Evolutionary conservation across 805 yeast genomes (phyloP), one percentile per base, ranked within the genome.

Genomic region (Kockiozyma suomiensis): DNA sequence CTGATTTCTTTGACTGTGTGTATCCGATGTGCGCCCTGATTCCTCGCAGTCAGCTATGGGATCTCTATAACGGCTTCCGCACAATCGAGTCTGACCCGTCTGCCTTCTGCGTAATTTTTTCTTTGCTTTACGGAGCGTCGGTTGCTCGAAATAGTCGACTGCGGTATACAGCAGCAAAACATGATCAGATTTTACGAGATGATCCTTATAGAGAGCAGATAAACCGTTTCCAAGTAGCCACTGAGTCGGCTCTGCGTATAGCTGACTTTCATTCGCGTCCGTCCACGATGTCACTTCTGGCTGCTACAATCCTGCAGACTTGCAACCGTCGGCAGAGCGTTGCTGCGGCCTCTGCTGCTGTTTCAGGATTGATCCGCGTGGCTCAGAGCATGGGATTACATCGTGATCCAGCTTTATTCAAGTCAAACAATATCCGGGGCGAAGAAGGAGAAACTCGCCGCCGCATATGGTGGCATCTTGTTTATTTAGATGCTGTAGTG

Each of bases 351-450:
- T 35, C 51, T 8, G 42, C 40, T 10, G 50, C 46, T 38, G 50
- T 59, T 25, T 26, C 64, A 8, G 28, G 26, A n/a, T 47, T 59
- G 17, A 38, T 51, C 17, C 53, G 64, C 2, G 40, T 56, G 1
- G 61, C 64, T 17, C 64, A 59, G 26, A 42, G 42, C 3, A 59
- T 59, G 64, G 64, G 64, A 12, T 32, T 59, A 21, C 64, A 59
- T 46, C 50, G 64, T 12, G 64, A 59, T 41, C 64, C 64, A 5
- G 8, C 50, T 0, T 8, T 42, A 41, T 56, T 59, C 38, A 26
- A 32, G 43, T 25, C 35, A 28, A 38, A 32, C 17, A 6, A 25
- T n/a, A 30, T 52, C 26, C 19, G 40, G 10, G 10, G 23, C 4
- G 54, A 32, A 15, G 50, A 38, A n/a, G 28, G 28, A 3, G 56